Evolutionary conservation across 2,329 filamentous ascomycete species (phyloP).

Genomic region (Diaporthe longicolla): DNA sequence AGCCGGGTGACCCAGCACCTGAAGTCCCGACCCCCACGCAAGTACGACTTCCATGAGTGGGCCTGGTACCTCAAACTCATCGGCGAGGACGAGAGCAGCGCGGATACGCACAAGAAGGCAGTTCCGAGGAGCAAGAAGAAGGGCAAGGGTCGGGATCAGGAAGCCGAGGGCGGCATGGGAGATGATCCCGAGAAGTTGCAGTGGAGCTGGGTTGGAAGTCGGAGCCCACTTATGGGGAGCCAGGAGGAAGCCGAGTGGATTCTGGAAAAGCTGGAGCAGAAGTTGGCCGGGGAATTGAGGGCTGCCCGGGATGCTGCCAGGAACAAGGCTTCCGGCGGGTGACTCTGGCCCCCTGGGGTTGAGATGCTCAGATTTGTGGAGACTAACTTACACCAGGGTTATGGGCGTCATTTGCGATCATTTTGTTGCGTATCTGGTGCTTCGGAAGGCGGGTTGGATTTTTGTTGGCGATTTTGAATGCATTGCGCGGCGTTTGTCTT

Average conservation of each 20-base stretch:
- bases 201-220: constrained; percentile 82
- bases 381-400: background rate
- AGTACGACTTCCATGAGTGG: constrained; percentile 89
- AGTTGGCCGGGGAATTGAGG: constrained; percentile 66
- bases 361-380: constrained; percentile 7
- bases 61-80: constrained; percentile 86
- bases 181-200: constrained; percentile 50
- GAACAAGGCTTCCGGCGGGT: background rate
- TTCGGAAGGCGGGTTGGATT: background rate
- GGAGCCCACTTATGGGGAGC: constrained; percentile 78
- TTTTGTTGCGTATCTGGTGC: background rate
- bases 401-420: background rate
- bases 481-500: constrained; percentile 17
- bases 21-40: constrained; percentile 68
- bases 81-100: constrained; percentile 71
- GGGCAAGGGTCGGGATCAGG: background rate
- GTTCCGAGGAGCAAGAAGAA: constrained; percentile 35
- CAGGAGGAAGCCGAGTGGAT: constrained; percentile 82
- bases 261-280: constrained; percentile 72
- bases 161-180: constrained; percentile 32
- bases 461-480: background rate
- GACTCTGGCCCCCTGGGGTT: background rate
- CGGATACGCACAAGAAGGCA: constrained; percentile 63
- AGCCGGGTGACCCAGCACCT: constrained; percentile 75
- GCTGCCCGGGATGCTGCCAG: constrained; percentile 45